Evolutionary conservation across 176 grass and related monocot genomes (phyloP).

Genomic region (Tillandsia fasciculata): DNA sequence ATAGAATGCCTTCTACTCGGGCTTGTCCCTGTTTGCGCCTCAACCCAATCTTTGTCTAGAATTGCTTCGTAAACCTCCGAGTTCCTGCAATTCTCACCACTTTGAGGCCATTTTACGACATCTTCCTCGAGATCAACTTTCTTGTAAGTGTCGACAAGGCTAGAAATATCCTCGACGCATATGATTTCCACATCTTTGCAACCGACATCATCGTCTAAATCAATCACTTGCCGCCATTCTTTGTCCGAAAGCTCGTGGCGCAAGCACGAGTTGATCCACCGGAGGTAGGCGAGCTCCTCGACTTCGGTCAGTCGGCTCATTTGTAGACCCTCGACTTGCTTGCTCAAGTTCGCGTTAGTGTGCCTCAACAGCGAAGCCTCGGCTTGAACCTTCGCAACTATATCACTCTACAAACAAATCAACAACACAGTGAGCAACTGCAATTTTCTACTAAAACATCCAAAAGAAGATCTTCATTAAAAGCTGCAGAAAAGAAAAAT

Average conservation of each 20-base stretch:
- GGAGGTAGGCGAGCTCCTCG: slow-evolving; percentile 97
- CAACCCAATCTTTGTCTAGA: slow-evolving; percentile 71
- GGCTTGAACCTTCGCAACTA: slow-evolving; percentile 88
- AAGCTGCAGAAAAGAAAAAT: too few relatives aligned
- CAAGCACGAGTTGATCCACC: slow-evolving; percentile 97
- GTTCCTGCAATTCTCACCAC: slow-evolving; percentile 34
- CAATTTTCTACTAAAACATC: too few relatives aligned
- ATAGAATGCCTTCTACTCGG: slow-evolving; percentile 75
- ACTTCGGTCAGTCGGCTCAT: slow-evolving; percentile 91
- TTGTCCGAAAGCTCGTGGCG: slow-evolving; percentile 89
- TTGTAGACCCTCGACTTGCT: slow-evolving; percentile 96
- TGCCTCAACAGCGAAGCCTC: slow-evolving; percentile 75
- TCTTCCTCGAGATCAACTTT: slow-evolving; percentile 40
- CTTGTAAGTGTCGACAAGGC: slow-evolving; percentile 3
- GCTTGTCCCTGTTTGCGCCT: slow-evolving; percentile 45
- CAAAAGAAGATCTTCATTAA: too few relatives aligned
- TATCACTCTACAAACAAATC: slow-evolving; percentile 57
- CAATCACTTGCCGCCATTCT: slow-evolving; percentile 30
- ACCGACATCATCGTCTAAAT: slow-evolving; percentile 25
- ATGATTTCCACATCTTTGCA: slow-evolving; percentile 16
- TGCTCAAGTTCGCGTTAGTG: slow-evolving; percentile 84
- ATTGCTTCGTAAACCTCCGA: slow-evolving; percentile 38
- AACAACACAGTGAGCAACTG: background rate
- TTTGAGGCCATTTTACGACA: slow-evolving; percentile 57
- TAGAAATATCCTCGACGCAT: slow-evolving; percentile 18